Evolutionary conservation across 345 rosid genomes (phyloP).

Genomic region (Aquilaria sinensis): DNA sequence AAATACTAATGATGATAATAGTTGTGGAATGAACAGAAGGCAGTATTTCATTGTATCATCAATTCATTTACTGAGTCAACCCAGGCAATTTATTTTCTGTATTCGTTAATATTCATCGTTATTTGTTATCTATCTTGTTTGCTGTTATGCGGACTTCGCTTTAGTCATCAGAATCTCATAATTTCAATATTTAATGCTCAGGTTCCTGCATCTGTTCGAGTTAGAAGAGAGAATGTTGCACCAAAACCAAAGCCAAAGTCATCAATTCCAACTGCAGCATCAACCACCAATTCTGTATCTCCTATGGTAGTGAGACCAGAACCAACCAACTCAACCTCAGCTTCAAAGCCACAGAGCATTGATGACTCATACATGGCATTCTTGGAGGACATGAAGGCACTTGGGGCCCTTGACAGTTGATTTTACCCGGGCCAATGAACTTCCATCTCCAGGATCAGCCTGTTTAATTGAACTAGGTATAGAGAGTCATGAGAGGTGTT

Average conservation of each 20-base stretch:
- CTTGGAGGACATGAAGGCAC: slow-evolving; percentile 98
- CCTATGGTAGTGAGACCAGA: slow-evolving; percentile 41
- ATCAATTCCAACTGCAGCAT: slow-evolving; percentile 17
- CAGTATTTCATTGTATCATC: no score
- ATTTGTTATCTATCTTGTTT: no score
- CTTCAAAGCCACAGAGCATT: slow-evolving; percentile 62
- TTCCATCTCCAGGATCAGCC: no score
- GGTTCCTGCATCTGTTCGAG: slow-evolving; percentile 97
- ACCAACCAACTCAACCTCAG: slow-evolving; percentile 29
- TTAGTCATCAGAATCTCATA: not conserved
- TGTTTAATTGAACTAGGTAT: no score
- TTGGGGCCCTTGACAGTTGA: slow-evolving; percentile 90
- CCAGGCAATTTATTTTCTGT: no score
- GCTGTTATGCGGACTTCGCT: not conserved
- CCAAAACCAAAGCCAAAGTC: slow-evolving; percentile 73
- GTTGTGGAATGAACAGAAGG: no score
- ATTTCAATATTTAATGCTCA: slow-evolving; percentile 16
- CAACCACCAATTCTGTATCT: slow-evolving; percentile 37
- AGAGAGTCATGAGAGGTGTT: no score
- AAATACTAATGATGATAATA: no score
- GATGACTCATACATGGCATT: slow-evolving; percentile 88
- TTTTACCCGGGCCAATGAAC: not conserved
- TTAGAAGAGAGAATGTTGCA: slow-evolving; percentile 70
- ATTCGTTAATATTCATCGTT: no score
- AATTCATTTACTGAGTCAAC: no score